Base-by-base conservation (phyloP, 163 green algal genomes). In the Chloromonas sp. region DNA sequence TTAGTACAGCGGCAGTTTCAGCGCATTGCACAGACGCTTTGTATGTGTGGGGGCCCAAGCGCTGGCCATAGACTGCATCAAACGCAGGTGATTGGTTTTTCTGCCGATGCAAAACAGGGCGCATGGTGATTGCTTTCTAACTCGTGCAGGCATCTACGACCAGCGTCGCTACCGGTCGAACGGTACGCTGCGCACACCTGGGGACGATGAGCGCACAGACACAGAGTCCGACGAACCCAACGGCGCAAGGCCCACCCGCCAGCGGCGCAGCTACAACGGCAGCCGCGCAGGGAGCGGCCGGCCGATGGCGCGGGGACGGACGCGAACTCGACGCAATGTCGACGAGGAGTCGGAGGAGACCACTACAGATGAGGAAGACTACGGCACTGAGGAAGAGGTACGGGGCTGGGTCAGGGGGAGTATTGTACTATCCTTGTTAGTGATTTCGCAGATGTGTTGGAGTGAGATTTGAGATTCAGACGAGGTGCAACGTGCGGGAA, bases 81-180 rank as follows among this genome's bases (percentile, higher is more conserved):
- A 36, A 36, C 36, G 36, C 36, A 36, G 36, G 36, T 36, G 36
- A 36, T 36, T 36, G 36, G 36, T 36, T 36, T 36, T 36, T 36
- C 36, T 36, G 36, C 36, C 36, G 36, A 36, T 36, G 36, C 36
- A 36, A 36, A 36, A 36, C 36, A 36, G 36, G 36, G 36, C 36
- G 36, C 36, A 36, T 36, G 36, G 36, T 36, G 36, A 36, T 36
- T 36, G 36, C 36, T 36, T 36, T 36, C 36, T 36, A 36, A 36
- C 36, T 36, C 59, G 79, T 3, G 58, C 84, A 91, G 88, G 88
- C 77, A 91, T 91, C 74, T 91, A 91, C 60, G 88, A 91, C 74
- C 81, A 85, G 59, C 84, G 86, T 62, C 82, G 88, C 71, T 91
- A 91, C 87, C 76, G 82, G 2, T 13, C 71, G 15, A 71, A 81